Percentiles rank a stretch among this genome's conserved stretches.
Conservation (phyloP, 2,329 filamentous ascomycete species). For the Alternaria conjuncta region DNA sequence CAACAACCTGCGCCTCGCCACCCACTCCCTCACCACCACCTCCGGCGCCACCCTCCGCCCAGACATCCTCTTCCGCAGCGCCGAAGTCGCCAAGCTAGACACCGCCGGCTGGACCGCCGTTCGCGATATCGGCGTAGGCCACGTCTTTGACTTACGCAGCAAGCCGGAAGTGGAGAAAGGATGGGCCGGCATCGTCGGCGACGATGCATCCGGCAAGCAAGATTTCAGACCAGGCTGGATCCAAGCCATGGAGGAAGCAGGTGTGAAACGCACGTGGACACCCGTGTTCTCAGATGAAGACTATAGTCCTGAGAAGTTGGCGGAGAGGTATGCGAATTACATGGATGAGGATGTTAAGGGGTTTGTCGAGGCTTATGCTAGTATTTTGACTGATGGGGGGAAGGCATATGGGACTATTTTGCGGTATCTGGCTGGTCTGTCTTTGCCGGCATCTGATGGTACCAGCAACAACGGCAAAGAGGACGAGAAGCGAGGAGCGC, state of each 20-base stretch:
- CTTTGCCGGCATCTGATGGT: slow-evolving; percentile 33
- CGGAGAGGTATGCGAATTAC: slow-evolving; percentile 67
- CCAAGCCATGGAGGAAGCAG: slow-evolving; percentile 38
- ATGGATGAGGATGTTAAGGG: slow-evolving; percentile 62
- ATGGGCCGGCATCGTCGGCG: slow-evolving; percentile 27
- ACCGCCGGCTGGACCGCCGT: slow-evolving; percentile 28
- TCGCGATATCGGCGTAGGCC: slow-evolving; percentile 62
- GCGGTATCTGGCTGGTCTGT: slow-evolving; percentile 58
- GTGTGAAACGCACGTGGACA: slow-evolving; percentile 62
- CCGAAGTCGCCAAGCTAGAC: slow-evolving; percentile 60
- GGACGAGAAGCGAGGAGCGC: slow-evolving; percentile 54
- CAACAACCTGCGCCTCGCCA: slow-evolving; percentile 46
- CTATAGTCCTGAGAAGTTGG: slow-evolving; percentile 68
- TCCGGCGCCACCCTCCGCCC: slow-evolving; percentile 54
- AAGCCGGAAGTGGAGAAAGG: slow-evolving; percentile 62
- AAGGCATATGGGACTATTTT: slow-evolving; percentile 66
- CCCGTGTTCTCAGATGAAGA: slow-evolving; percentile 70
- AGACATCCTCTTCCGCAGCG: slow-evolving; percentile 69
- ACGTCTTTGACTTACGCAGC: slow-evolving; percentile 73
- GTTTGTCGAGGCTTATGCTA: slow-evolving; percentile 68
- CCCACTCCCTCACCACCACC: slow-evolving; percentile 30
- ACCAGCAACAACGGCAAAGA: too few species aligned
- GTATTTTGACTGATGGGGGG: slow-evolving; percentile 64
- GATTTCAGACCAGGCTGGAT: slow-evolving; percentile 42
- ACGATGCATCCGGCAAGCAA: slow-evolving; percentile 35